Evolutionary conservation across 805 yeast species (phyloP).

Genomic region (Barnettozyma siamensis): DNA sequence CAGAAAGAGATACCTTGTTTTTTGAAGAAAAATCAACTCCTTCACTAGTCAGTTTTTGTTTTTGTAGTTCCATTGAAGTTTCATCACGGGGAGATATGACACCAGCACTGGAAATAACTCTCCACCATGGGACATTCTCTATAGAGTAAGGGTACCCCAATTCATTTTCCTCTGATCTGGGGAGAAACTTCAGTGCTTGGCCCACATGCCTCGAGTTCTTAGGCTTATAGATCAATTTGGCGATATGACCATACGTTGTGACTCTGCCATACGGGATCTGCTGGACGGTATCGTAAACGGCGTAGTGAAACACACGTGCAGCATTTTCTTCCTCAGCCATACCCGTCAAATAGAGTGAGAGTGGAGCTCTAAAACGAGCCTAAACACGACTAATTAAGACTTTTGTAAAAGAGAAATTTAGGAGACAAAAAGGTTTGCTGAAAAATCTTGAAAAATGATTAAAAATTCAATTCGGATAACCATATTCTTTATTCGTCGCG

Average conservation of each 20-base stretch:
- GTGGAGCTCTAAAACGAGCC: conserved; percentile 4
- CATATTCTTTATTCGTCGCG: not conserved
- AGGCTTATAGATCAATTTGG: conserved; percentile 56
- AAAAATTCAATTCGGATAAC: not conserved
- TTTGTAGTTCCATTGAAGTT: conserved; percentile 42
- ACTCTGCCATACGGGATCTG: conserved; percentile 59
- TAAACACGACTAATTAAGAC: conserved; percentile 3
- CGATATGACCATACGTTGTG: conserved; percentile 74
- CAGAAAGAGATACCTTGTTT: conserved; percentile 35
- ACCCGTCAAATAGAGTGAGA: not conserved
- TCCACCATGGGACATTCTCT: conserved; percentile 69
- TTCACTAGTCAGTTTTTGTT: conserved; percentile 40
- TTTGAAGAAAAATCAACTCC: conserved; percentile 33
- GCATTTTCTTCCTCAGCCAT: conserved; percentile 31
- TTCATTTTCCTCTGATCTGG: conserved; percentile 10
- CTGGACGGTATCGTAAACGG: conserved; percentile 49
- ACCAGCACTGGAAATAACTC: conserved; percentile 64
- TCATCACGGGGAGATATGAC: conserved; percentile 47
- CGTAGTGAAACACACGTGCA: conserved; percentile 50
- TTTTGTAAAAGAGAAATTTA: too few relatives aligned
- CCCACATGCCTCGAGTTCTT: conserved; percentile 73
- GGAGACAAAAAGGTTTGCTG: not conserved
- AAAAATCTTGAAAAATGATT: not conserved
- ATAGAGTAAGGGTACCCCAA: conserved; percentile 18
- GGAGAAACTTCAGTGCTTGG: conserved; percentile 52